Evolutionary conservation across 176 grass and related monocot genomes (phyloP).

Genomic region (Pontederia paniculata): DNA sequence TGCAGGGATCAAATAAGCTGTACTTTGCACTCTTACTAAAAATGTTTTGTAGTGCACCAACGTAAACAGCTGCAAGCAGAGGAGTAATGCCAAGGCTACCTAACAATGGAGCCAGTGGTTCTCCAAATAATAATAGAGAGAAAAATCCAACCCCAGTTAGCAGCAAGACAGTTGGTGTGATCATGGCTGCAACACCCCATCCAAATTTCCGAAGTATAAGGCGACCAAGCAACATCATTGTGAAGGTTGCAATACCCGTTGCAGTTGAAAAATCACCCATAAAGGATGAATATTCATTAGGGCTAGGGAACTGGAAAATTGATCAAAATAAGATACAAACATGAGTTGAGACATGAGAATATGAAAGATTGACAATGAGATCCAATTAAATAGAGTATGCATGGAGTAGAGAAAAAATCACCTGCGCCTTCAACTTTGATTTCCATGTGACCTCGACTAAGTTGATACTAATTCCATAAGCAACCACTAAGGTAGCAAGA

Average conservation of each 20-base stretch:
- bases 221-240: slow-evolving; percentile 74
- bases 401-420: slow-evolving; percentile 20
- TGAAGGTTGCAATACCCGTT: slow-evolving; percentile 72
- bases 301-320: slow-evolving; percentile 64
- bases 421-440: slow-evolving; percentile 95
- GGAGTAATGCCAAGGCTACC: slow-evolving; percentile 59
- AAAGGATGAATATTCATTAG: slow-evolving; percentile 88
- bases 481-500: slow-evolving; percentile 78
- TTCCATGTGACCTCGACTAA: slow-evolving; percentile 92
- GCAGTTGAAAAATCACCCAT: slow-evolving; percentile 87
- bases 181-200: slow-evolving; percentile 73
- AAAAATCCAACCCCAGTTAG: slow-evolving; percentile 76
- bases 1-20: slow-evolving; percentile 91
- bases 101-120: slow-evolving; percentile 50
- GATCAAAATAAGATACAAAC: slow-evolving; percentile 2
- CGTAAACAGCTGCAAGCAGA: slow-evolving; percentile 72
- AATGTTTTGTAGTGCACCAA: slow-evolving; percentile 85
- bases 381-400: neutral
- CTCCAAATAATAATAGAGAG: slow-evolving; percentile 64
- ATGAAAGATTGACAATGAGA: neutral
- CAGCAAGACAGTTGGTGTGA: slow-evolving; percentile 70
- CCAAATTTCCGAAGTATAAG: slow-evolving; percentile 61
- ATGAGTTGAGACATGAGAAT: no score
- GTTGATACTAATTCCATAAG: slow-evolving; percentile 86
- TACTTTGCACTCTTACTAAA: slow-evolving; percentile 95